Conservation (phyloP, 371 early-diverging fungal genomes). For the Saksenaea oblongispora region DNA sequence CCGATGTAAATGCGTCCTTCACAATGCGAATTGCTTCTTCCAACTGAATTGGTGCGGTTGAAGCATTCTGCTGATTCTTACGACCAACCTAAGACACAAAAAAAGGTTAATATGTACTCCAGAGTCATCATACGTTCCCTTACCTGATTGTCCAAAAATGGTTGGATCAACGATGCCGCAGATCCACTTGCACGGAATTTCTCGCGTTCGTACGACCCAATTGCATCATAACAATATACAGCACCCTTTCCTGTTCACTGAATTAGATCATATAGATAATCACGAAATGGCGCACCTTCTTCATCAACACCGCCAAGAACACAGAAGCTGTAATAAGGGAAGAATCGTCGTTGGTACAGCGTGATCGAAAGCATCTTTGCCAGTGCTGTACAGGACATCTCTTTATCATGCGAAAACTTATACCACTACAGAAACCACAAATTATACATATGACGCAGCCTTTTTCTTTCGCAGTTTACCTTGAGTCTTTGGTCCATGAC, state of each 20-base stretch:
- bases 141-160: slow-evolving; percentile 98
- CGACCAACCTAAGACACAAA: slow-evolving; percentile 40
- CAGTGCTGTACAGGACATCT: slow-evolving; percentile 82
- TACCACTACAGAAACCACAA: slow-evolving; percentile 70
- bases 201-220: slow-evolving; percentile 93
- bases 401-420: slow-evolving; percentile 88
- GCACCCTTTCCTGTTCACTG: slow-evolving; percentile 73
- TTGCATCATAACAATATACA: slow-evolving; percentile 95
- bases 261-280: slow-evolving; percentile 1
- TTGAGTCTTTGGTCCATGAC: slow-evolving; percentile 86
- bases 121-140: not conserved
- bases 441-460: not conserved
- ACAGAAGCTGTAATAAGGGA: slow-evolving; percentile 97
- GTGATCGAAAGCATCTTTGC: slow-evolving; percentile 97
- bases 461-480: slow-evolving; percentile 47
- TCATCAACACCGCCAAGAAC: slow-evolving; percentile 93
- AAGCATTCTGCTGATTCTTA: slow-evolving; percentile 63
- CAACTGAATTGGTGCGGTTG: slow-evolving; percentile 44
- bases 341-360: slow-evolving; percentile 95
- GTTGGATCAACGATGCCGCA: slow-evolving; percentile 93
- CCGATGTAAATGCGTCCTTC: slow-evolving; percentile 97
- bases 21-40: slow-evolving; percentile 81
- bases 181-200: slow-evolving; percentile 88
- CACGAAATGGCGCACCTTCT: slow-evolving; percentile 53
- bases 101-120: not conserved